A percentile compares a stretch with the other conserved stretches of the same genome.
Conservation (phyloP, 202 grass and related monocot species). For the Carex arenaria region DNA sequence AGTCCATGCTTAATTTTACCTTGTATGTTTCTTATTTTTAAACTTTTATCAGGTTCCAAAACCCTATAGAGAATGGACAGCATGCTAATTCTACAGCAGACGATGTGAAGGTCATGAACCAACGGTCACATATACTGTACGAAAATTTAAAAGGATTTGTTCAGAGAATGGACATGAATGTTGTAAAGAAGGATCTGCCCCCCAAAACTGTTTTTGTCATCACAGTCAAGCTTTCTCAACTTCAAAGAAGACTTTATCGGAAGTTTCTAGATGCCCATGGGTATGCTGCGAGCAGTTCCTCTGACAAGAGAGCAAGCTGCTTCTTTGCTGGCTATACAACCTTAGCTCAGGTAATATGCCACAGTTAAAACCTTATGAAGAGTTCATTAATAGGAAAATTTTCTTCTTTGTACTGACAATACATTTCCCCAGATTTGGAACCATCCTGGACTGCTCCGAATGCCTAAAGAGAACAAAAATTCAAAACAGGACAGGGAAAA, state of each 20-base stretch:
- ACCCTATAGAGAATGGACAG: conserved; percentile 98
- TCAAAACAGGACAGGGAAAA: conserved; percentile 58
- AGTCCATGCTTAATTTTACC: not conserved
- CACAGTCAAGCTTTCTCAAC: conserved; percentile 84
- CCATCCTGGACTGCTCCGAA: conserved; percentile 86
- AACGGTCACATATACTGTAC: conserved; percentile 90
- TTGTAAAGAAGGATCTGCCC: conserved; percentile 95
- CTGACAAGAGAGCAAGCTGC: conserved; percentile 64
- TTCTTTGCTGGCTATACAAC: conserved; percentile 96
- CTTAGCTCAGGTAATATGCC: conserved; percentile 60
- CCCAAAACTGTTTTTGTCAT: conserved; percentile 98
- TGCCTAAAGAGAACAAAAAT: conserved; percentile 81
- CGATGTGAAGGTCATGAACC: conserved; percentile 98
- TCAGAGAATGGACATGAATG: conserved; percentile 93
- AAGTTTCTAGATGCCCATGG: conserved; percentile 93
- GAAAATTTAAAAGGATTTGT: conserved; percentile 99
- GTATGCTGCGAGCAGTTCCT: conserved; percentile 58
- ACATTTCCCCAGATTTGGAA: conserved; percentile 76
- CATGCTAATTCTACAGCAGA: conserved; percentile 88
- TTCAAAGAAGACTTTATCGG: conserved; percentile 85
- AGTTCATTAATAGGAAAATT: not conserved
- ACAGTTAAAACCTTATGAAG: conserved; percentile 16
- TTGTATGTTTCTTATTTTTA: conserved; percentile 16
- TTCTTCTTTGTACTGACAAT: not conserved
- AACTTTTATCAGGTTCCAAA: conserved; percentile 74